These are phyloP conservation scores for Cladosporium sp. DNA, from an alignment of 2,329 filamentous ascomycete species.

Conservation along the genomic window DNA sequence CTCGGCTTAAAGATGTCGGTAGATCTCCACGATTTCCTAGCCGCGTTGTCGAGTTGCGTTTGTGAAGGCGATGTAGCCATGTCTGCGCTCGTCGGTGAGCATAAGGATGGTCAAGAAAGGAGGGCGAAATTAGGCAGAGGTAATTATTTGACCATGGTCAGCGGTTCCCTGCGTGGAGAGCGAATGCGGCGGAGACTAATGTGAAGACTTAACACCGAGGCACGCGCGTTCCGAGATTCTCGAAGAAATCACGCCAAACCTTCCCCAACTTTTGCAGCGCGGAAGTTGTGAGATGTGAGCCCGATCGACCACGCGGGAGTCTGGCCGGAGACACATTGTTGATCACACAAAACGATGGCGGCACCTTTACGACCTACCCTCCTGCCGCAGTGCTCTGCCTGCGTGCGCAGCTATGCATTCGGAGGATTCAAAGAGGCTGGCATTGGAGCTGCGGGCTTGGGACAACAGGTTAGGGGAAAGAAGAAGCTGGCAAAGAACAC, in stretches of 20 bases:
- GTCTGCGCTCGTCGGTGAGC: background rate
- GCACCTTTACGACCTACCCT: conserved; percentile 18
- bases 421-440: background rate
- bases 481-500: conserved; percentile 31
- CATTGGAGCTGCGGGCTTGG: conserved; percentile 8
- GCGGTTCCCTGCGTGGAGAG: conserved; percentile 2
- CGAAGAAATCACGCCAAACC: background rate
- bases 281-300: background rate
- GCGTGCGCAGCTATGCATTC: conserved; percentile 26
- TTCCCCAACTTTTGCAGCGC: background rate
- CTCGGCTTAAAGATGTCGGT: conserved; percentile 10
- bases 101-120: background rate
- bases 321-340: background rate
- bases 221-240: background rate
- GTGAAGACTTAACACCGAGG: background rate
- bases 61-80: conserved; percentile 1
- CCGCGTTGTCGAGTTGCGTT: background rate
- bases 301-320: conserved; percentile 1
- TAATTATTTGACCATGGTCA: background rate
- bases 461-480: conserved; percentile 34
- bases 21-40: conserved; percentile 3
- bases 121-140: background rate
- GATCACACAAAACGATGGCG: conserved; percentile 19
- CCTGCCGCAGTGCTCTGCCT: conserved; percentile 27
- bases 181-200: background rate